Base-by-base conservation (phyloP, 129 eudicot genomes). In the Logfia minima region DNA sequence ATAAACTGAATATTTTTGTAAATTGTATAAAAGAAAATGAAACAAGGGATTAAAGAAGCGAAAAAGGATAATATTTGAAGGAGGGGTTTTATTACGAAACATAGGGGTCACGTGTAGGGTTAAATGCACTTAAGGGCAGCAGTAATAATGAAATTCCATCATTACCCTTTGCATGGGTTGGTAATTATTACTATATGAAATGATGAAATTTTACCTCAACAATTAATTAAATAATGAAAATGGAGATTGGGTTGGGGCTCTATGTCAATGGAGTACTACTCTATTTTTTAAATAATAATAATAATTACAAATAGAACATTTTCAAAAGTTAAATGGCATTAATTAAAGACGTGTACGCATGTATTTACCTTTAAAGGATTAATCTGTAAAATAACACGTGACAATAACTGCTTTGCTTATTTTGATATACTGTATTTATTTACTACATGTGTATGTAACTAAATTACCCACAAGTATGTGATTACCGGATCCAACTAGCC, bases 41-140 rank as follows among this genome's bases (percentile, higher is more conserved):
- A 8, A 73, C 37, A 73, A n/a, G 45, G 79, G 75, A 74, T 80
- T 74, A 74, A 74, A 80, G 75, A 66, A 66, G 77, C 59, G 52
- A 78, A 70, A 77, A 68, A n/a, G 11, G 75, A 72, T 80, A 43
- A 73, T 80, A 73, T 73, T 74, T 58, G 48, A 29, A 75, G 13
- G 83, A 73, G 68, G 70, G 75, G 84, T 80, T 81, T 81, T 75
- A 81, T 81, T 81, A 81, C 81, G 45, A 81, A 82, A 70, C 85
- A 76, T 77, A 82, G 81, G 85, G 81, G 81, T 82, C 85, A 82
- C 85, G 85, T 82, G 85, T 82, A 82, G 81, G 85, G 85, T 82
- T 76, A 71, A 82, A 82, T 82, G 81, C 85, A 70, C 77, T 82
- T 82, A 82, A 75, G 81, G 74, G 69, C 74, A 76, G 72, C 72